phyloP scores from a whole-genome alignment of 352 stramenopile species.

The Phytophthora melonis region DNA sequence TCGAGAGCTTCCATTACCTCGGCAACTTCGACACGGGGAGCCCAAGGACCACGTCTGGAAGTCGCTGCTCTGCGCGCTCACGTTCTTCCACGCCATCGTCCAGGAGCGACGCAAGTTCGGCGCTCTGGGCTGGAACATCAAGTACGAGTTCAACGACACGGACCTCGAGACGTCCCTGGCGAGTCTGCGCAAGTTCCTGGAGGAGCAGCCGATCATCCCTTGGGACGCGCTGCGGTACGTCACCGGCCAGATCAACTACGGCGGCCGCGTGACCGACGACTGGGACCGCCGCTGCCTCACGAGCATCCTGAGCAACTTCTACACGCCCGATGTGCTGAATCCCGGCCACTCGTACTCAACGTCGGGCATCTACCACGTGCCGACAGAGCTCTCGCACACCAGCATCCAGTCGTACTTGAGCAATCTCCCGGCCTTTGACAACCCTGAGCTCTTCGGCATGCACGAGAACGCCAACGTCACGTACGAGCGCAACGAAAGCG shows the following conservation, averaged over 20 bases:
- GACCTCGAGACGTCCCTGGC: conserved; percentile 95
- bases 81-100: conserved; percentile 96
- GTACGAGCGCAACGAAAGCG: conserved; percentile 93
- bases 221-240: conserved; percentile 96
- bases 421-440: conserved; percentile 86
- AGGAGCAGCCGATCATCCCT: conserved; percentile 91
- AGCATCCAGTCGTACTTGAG: conserved; percentile 86
- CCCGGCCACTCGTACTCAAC: conserved; percentile 88
- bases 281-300: conserved; percentile 95
- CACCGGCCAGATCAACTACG: conserved; percentile 96
- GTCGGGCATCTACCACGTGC: conserved; percentile 91
- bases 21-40: conserved; percentile 69
- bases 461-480: conserved; percentile 96
- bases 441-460: conserved; percentile 96
- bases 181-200: conserved; percentile 91
- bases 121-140: conserved; percentile 95
- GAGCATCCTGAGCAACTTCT: conserved; percentile 94
- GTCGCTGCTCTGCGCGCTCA: conserved; percentile 89
- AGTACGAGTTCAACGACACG: conserved; percentile 97
- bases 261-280: conserved; percentile 95
- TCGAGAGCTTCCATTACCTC: conserved; percentile 63
- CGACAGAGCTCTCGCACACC: conserved; percentile 49
- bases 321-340: conserved; percentile 84
- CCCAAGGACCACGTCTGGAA: conserved; percentile 86
- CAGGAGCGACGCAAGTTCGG: conserved; percentile 96